A percentile compares a stretch with the other conserved stretches of the same genome.
phyloP scores from a whole-genome alignment of 768 basidiomycete genomes.

The Boletus rubropictus region DNA sequence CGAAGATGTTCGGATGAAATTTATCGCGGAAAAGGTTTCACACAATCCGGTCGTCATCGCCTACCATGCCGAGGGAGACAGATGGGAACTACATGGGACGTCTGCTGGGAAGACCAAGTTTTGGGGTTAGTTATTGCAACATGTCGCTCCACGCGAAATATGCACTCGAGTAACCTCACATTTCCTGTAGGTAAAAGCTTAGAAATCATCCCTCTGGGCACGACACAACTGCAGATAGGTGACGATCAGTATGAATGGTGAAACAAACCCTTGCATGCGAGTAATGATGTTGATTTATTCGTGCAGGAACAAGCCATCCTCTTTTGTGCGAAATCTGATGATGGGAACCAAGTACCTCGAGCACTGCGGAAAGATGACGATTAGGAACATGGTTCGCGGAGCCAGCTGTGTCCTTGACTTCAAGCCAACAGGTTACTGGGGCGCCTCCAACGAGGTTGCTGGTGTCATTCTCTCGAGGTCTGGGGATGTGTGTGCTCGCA shows the following conservation, averaged over 20 bases:
- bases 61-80: conserved; percentile 74
- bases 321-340: conserved; percentile 85
- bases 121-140: conserved; percentile 58
- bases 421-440: conserved; percentile 83
- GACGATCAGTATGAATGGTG: conserved; percentile 70
- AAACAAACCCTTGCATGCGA: conserved; percentile 11
- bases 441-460: conserved; percentile 64
- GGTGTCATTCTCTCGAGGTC: conserved; percentile 52
- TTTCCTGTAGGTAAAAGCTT: conserved; percentile 68
- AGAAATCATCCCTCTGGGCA: conserved; percentile 79
- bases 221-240: conserved; percentile 59
- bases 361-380: conserved; percentile 73
- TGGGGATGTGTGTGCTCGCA: conserved; percentile 49
- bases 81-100: conserved; percentile 72
- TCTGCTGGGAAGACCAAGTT: conserved; percentile 85
- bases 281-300: background rate
- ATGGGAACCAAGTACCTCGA: conserved; percentile 89
- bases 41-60: conserved; percentile 83
- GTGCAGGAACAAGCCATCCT: conserved; percentile 76
- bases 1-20: conserved; percentile 74
- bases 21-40: conserved; percentile 82
- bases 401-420: conserved; percentile 72
- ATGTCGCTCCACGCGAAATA: conserved; percentile 6
- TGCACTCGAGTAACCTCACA: conserved; percentile 16
- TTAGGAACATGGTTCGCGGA: conserved; percentile 55